phyloP scores from a whole-genome alignment of 306 rosid species.

The Sesbania bispinosa region DNA sequence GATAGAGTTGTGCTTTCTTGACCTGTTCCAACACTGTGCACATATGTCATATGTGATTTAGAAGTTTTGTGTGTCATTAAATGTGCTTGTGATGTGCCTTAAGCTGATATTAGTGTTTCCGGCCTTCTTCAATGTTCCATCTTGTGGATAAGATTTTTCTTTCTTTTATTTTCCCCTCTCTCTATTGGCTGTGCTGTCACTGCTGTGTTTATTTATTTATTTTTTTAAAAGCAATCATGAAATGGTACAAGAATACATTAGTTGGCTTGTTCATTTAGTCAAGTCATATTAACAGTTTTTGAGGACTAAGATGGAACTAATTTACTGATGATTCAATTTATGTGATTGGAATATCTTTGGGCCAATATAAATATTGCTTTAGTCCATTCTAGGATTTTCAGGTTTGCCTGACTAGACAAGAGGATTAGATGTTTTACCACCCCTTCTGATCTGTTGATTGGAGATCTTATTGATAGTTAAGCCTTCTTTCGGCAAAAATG shows the following conservation, averaged over 20 bases:
- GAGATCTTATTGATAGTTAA: conserved; percentile 31
- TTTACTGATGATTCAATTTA: conserved; percentile 11
- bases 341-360: conserved; percentile 26
- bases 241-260: background rate
- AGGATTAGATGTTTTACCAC: conserved; percentile 35
- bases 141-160: conserved; percentile 18
- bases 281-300: conserved; percentile 32
- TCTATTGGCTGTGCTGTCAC: background rate
- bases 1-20: conserved; percentile 21
- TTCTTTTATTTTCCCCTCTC: background rate
- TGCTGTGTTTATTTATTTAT: background rate
- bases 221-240: background rate
- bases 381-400: conserved; percentile 39
- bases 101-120: conserved; percentile 5
- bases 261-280: conserved; percentile 24
- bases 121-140: background rate
- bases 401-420: conserved; percentile 30
- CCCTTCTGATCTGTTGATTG: conserved; percentile 9
- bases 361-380: conserved; percentile 27
- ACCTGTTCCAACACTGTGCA: background rate
- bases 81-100: conserved; percentile 23
- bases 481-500: conserved; percentile 30
- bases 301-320: conserved; percentile 19
- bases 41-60: background rate
- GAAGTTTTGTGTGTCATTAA: conserved; percentile 9